Base-by-base conservation (phyloP, 2,329 filamentous ascomycete species). In the Trichocomaceae sp. region DNA sequence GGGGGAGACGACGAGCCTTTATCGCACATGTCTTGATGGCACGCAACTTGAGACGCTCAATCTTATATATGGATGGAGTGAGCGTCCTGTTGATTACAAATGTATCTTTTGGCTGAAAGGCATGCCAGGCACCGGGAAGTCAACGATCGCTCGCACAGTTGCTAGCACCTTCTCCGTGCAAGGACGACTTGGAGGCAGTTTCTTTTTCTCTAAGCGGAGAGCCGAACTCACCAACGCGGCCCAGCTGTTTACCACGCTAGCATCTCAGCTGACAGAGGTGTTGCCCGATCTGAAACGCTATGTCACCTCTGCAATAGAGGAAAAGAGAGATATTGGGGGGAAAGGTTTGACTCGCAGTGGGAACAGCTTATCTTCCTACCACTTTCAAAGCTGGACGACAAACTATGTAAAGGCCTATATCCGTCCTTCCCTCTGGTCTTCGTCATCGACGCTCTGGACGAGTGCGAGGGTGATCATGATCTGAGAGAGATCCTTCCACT, bases 201-300 rank as follows among this genome's bases (percentile, higher is more conserved):
- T 56, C 19, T 57, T 54, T 31, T 54, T 57, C 41, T 54, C 54
- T 20, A 26, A 41, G 56, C 73, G 70, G 0, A 72, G 74, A 48
- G 63, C 60, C 3, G 71, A 76, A 57, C 66, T 70, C 22, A 67
- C 69, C 1, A 66, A 64, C 44, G 65, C 68, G 2, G 58, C 58
- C 4, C 66, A 63, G 47, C 65, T 79, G 37, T 67, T 79, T 13
- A 63, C 72, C 0, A 78, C 74, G 0, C 61, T 65, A 8, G 19
- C 19, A 15, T 48, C 22, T 1, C 62, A 63, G 46, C 33, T 79
- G 31, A 67, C 70, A 0, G 37, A 20, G 0, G 59, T 55, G 10
- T 55, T 70, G 12, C 69, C 72, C 4, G 4, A 26, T 4, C 23
- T 26, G 23, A 7, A 4, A 4, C 10, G 56, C 37, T 44, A 31